A percentile compares a stretch with the other conserved stretches of the same genome.
Evolutionary conservation across 2,329 filamentous ascomycete species (phyloP).

Genomic region (Stagonosporopsis chrysanthemi): DNA sequence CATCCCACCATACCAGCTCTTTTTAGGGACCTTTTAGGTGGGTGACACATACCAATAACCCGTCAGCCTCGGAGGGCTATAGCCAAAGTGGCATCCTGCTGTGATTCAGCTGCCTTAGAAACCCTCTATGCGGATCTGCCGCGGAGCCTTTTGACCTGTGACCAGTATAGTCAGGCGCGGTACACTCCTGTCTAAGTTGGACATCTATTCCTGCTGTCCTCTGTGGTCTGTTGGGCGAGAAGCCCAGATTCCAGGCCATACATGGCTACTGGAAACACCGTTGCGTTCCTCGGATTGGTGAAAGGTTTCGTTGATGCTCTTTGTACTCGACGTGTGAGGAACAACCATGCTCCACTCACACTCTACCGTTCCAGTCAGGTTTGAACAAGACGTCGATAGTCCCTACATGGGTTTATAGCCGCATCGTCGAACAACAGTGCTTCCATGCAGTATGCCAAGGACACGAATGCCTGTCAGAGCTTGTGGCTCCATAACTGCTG

Average conservation of each 20-base stretch:
- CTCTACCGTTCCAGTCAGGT: slow-evolving; percentile 11
- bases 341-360: background rate
- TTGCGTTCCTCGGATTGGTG: background rate
- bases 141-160: background rate
- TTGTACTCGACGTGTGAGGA: background rate
- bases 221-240: background rate
- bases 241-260: background rate
- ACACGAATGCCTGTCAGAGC: slow-evolving; percentile 35
- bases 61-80: slow-evolving; percentile 6
- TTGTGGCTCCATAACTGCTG: slow-evolving; percentile 34
- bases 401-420: slow-evolving; percentile 29
- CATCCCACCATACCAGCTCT: slow-evolving; percentile 21
- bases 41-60: slow-evolving; percentile 22
- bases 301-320: background rate
- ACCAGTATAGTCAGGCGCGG: background rate
- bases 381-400: slow-evolving; percentile 17
- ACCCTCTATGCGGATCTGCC: background rate
- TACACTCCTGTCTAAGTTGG: background rate
- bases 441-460: slow-evolving; percentile 37
- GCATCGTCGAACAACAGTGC: slow-evolving; percentile 25
- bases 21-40: slow-evolving; percentile 11
- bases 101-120: slow-evolving; percentile 2
- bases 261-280: background rate
- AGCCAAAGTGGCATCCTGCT: slow-evolving; percentile 4
- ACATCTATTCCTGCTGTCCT: background rate